Percentiles rank a stretch among this genome's conserved stretches.
These are phyloP conservation scores for Ploettnerulaceae sp. DNA, from an alignment of 2,329 filamentous ascomycete genomes.

Conservation along the genomic window DNA sequence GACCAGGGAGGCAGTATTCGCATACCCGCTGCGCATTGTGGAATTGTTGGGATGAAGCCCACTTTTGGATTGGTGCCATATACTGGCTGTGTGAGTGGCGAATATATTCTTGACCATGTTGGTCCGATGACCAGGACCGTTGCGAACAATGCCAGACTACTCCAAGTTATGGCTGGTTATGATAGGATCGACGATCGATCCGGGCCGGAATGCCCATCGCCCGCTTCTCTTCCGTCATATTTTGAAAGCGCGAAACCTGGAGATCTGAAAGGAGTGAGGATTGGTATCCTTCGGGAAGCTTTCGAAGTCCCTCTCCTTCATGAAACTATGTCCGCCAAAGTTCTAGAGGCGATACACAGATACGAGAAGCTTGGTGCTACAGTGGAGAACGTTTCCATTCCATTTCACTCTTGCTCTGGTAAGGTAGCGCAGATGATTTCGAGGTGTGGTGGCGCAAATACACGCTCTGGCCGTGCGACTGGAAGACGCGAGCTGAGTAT, in stretches of 20 bases:
- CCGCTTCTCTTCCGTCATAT: too few species aligned
- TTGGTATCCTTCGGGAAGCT: conserved; percentile 44
- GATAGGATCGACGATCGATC: conserved; percentile 47
- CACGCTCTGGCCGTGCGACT: too few species aligned
- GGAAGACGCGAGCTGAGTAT: too few species aligned
- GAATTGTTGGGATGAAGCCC: conserved; percentile 28
- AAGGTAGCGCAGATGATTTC: too few species aligned
- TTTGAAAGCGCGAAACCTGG: conserved; percentile 32
- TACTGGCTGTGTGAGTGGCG: conserved; percentile 40
- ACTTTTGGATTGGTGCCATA: conserved; percentile 29
- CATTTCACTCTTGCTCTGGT: too few species aligned
- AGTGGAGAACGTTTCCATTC: conserved; percentile 47
- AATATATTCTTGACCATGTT: conserved; percentile 47
- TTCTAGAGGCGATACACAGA: conserved; percentile 38
- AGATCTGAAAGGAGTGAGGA: conserved; percentile 34
- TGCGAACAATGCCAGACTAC: conserved; percentile 38
- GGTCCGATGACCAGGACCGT: conserved; percentile 42
- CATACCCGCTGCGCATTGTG: conserved; percentile 25
- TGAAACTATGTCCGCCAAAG: conserved; percentile 34
- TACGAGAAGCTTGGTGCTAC: conserved; percentile 44
- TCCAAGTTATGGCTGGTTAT: conserved; percentile 44
- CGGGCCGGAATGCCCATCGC: too few species aligned
- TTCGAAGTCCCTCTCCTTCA: conserved; percentile 40
- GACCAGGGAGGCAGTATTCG: conserved; percentile 30
- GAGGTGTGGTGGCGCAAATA: too few species aligned